Conservation (phyloP, 2,329 filamentous ascomycete genomes). For the Lasiodiplodia citricola region DNA sequence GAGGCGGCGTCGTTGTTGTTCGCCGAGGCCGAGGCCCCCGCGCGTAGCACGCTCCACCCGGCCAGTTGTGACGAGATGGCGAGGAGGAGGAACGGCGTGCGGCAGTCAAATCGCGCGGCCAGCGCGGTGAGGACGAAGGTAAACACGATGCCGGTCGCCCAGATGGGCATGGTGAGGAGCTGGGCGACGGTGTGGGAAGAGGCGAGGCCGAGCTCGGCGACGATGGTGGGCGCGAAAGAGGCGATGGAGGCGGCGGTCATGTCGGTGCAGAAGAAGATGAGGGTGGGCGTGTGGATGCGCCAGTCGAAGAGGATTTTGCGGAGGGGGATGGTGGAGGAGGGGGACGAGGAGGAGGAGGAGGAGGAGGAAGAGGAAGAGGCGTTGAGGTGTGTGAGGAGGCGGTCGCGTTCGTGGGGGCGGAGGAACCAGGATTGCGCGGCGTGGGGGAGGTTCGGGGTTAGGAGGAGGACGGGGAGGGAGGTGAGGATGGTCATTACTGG, state of each 20-base stretch:
- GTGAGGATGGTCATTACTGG: constrained; percentile 4
- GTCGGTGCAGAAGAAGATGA: constrained; percentile 42
- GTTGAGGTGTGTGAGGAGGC: not conserved
- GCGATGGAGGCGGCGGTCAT: constrained; percentile 45
- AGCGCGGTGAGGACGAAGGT: constrained; percentile 55
- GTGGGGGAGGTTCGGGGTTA: constrained; percentile 7
- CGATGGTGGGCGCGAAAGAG: constrained; percentile 63
- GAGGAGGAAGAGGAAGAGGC: constrained; percentile 36
- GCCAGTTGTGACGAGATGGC: constrained; percentile 24
- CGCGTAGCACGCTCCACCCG: constrained; percentile 38
- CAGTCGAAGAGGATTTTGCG: constrained; percentile 40
- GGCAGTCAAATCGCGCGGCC: constrained; percentile 65
- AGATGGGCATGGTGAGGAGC: constrained; percentile 57
- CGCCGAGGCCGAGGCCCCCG: no score
- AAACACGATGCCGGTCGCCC: constrained; percentile 34
- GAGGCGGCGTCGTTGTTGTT: no score
- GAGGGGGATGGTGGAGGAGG: constrained; percentile 27
- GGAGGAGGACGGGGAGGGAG: not conserved
- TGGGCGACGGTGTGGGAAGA: constrained; percentile 60
- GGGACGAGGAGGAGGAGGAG: not conserved
- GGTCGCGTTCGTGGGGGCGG: not conserved
- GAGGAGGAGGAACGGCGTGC: constrained; percentile 55
- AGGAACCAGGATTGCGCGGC: constrained; percentile 8
- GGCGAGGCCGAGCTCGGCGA: constrained; percentile 65
- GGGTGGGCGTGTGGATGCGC: constrained; percentile 50